These are phyloP conservation scores for Debaryomycetaceae sp. DNA, from an alignment of 1,139 yeast species.

Conservation along the genomic window DNA sequence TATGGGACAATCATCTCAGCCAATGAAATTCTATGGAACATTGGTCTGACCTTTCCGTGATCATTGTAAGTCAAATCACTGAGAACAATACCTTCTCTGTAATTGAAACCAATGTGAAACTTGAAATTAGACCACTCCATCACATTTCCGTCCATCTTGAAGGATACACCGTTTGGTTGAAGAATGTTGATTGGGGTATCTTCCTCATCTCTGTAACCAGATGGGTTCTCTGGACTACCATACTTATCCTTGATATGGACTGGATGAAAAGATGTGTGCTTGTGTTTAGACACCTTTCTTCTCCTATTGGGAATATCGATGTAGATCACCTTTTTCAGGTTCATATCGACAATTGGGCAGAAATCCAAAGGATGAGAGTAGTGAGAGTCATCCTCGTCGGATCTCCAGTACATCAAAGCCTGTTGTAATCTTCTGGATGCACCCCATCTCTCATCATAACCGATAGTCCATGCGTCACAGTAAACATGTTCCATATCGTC, in stretches of 20 bases:
- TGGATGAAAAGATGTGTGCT: conserved; percentile 69
- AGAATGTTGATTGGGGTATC: conserved; percentile 60
- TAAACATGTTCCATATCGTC: conserved; percentile 66
- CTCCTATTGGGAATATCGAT: conserved; percentile 75
- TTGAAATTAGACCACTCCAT: conserved; percentile 76
- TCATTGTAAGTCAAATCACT: conserved; percentile 72
- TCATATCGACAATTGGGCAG: conserved; percentile 79
- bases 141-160: conserved; percentile 62
- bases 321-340: conserved; percentile 60
- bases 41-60: conserved; percentile 65
- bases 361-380: conserved; percentile 82
- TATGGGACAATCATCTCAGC: conserved; percentile 86
- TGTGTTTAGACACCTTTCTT: conserved; percentile 64
- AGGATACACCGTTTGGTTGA: conserved; percentile 82
- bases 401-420: conserved; percentile 74
- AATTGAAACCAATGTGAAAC: conserved; percentile 78
- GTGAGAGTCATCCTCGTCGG: conserved; percentile 76
- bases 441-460: conserved; percentile 83
- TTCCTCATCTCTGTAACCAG: conserved; percentile 55
- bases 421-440: conserved; percentile 73
- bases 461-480: conserved; percentile 86
- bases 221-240: conserved; percentile 49
- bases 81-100: conserved; percentile 80
- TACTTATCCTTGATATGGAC: conserved; percentile 56
- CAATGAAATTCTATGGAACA: conserved; percentile 75